Conservation (phyloP, 2,329 filamentous ascomycete species). For the Fusarium sp. region DNA sequence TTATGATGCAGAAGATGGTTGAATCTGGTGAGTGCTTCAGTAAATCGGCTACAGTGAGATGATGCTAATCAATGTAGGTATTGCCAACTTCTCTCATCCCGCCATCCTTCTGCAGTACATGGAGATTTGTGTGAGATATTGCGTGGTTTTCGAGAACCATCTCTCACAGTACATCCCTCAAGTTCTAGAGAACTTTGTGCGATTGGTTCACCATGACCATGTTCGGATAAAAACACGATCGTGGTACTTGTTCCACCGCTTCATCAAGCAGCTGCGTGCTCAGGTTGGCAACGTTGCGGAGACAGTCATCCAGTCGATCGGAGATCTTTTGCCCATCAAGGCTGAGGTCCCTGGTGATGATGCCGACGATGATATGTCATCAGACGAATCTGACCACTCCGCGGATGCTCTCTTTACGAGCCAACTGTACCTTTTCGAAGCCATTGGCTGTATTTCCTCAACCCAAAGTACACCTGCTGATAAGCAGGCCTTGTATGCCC, state of each 20-base stretch:
- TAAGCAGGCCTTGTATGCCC: constrained; percentile 87
- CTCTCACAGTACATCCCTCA: constrained; percentile 78
- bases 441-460: constrained; percentile 91
- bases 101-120: constrained; percentile 96
- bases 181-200: constrained; percentile 91
- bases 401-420: constrained; percentile 91
- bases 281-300: constrained; percentile 91
- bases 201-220: constrained; percentile 87
- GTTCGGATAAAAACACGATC: constrained; percentile 88
- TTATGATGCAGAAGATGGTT: constrained; percentile 97
- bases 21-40: constrained; percentile 77
- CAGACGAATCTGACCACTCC: constrained; percentile 88
- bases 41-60: not conserved
- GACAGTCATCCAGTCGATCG: constrained; percentile 89
- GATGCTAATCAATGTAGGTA: constrained; percentile 63
- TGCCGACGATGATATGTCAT: constrained; percentile 92
- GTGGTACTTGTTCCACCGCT: constrained; percentile 96
- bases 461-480: constrained; percentile 79
- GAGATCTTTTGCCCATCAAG: constrained; percentile 88
- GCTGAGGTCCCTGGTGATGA: constrained; percentile 84
- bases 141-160: constrained; percentile 89
- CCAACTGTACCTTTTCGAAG: constrained; percentile 94
- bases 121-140: constrained; percentile 97
- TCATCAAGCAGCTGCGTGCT: constrained; percentile 86
- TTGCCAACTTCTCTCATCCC: constrained; percentile 87